Evolutionary conservation across 2,329 filamentous ascomycete genomes (phyloP), one percentile per base, ranked within the genome.

Genomic region (Fusarium sp.): DNA sequence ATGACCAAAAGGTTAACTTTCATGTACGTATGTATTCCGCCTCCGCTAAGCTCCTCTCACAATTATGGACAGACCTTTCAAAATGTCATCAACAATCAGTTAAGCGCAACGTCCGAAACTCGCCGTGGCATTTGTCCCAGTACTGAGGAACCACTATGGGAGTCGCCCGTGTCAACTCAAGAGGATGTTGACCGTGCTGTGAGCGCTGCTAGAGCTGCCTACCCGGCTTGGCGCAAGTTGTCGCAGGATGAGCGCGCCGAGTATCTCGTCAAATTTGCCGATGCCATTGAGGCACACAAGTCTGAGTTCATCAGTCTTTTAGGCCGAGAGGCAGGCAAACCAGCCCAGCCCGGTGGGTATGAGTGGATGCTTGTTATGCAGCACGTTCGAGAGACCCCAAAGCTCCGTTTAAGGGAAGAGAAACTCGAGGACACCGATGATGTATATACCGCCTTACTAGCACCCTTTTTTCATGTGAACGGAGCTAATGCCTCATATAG

Each of bases 81-180:
- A 17, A 26, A 88, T 84, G 65, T 76, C 22, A 74, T 77, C 46
- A 73, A 76, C 42, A 71, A 71, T 34, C 51, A 76, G 38, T 55
- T 72, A 9, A 62, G 40, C 9, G 14, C 62, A 3, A 75, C 75
- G 2, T 17, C 61, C 0, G 51, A 57, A 19, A 76, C 69, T 0
- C 62, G 72, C 1, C 69, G 54, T 57, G 55, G 66, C 0, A 76
- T 50, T 72, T 77, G 76, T 69, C 79, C 71, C 38, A 77, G 67
- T 56, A 81, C 60, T 1, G 74, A 78, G 6, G 69, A 78, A 22
- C 71, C 76, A 7, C 73, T 81, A 1, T 76, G 70, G 65, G 74
- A 76, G 9, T 67, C 69, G 8, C 77, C 77, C 9, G 65, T 78
- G 3, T 70, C 76, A 1, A 70, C 71, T 0, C 56, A 64, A n/a